Percentiles rank a stretch among this genome's conserved stretches.
phyloP scores from a whole-genome alignment of 768 basidiomycete genomes.

The Butyriboletus loyo region DNA sequence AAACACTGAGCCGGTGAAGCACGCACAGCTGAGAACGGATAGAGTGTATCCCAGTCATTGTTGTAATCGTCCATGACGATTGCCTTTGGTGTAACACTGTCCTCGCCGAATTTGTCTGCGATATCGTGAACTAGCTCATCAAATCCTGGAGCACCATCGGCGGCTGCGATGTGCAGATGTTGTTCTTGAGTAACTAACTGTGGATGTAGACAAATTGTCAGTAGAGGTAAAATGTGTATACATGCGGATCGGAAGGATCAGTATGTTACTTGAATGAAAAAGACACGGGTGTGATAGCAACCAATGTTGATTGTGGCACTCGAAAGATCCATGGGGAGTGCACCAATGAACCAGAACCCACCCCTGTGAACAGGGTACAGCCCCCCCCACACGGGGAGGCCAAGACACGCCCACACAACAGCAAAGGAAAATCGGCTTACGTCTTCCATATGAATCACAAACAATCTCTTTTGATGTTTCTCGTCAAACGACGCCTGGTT shows the following conservation, averaged over 20 bases:
- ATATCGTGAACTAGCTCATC: constrained; percentile 58
- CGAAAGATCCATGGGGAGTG: too few relatives aligned
- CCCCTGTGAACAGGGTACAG: too few relatives aligned
- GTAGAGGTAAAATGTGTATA: neutral
- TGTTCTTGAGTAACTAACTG: constrained; percentile 72
- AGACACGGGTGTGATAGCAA: too few relatives aligned
- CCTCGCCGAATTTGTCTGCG: constrained; percentile 54
- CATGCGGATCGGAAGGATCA: neutral
- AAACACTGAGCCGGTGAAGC: neutral
- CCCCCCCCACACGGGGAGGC: neutral
- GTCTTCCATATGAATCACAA: constrained; percentile 82
- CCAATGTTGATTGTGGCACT: too few relatives aligned
- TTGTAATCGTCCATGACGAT: constrained; percentile 74
- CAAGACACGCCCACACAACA: neutral
- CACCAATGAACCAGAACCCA: too few relatives aligned
- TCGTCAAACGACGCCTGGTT: constrained; percentile 65
- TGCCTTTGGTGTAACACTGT: constrained; percentile 37
- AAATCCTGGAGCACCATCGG: constrained; percentile 82
- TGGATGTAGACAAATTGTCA: neutral
- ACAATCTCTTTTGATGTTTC: constrained; percentile 85
- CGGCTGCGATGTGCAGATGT: constrained; percentile 75
- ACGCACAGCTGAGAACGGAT: constrained; percentile 73
- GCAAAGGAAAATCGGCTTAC: constrained; percentile 40
- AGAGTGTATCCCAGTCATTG: constrained; percentile 84
- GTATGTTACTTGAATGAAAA: neutral